Percentiles rank a stretch among this genome's conserved stretches.
phyloP scores from a whole-genome alignment of 2,329 filamentous ascomycete genomes.

The Lachnellula suecica region DNA sequence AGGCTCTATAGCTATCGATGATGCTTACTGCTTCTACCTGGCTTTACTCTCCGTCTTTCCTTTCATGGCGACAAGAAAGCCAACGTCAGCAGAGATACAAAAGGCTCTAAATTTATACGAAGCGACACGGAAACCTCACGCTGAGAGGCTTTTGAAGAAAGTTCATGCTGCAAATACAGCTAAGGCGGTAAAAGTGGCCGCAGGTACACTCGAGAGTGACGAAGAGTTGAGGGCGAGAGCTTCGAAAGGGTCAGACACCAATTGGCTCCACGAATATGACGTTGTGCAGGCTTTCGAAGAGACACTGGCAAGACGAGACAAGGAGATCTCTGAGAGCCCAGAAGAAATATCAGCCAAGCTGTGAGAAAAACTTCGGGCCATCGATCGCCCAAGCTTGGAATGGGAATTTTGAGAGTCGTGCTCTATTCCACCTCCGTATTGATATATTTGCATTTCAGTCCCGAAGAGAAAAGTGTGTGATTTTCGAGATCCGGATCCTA shows the following conservation, averaged over 20 bases:
- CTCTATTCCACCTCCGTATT: too few relatives aligned
- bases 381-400: too few relatives aligned
- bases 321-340: neutral
- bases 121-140: slow-evolving; percentile 34
- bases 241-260: slow-evolving; percentile 50
- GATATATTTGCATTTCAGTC: too few relatives aligned
- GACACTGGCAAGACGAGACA: neutral
- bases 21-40: slow-evolving; percentile 35
- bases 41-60: slow-evolving; percentile 19
- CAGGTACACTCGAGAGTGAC: slow-evolving; percentile 24
- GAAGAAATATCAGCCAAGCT: neutral
- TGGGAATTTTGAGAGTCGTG: too few relatives aligned
- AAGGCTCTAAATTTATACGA: slow-evolving; percentile 35
- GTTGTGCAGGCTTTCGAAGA: slow-evolving; percentile 26
- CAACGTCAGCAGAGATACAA: slow-evolving; percentile 13
- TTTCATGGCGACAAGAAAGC: slow-evolving; percentile 9
- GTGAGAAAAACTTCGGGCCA: neutral
- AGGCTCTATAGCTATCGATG: slow-evolving; percentile 39
- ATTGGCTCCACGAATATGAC: slow-evolving; percentile 31
- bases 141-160: slow-evolving; percentile 28
- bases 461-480: too few relatives aligned
- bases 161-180: slow-evolving; percentile 12
- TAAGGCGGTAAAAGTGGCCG: slow-evolving; percentile 4
- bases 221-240: slow-evolving; percentile 39
- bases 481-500: too few relatives aligned